A percentile compares a stretch with the other conserved stretches of the same genome.
Conservation (phyloP, 306 rosid species). For the Lotus japonicus region DNA sequence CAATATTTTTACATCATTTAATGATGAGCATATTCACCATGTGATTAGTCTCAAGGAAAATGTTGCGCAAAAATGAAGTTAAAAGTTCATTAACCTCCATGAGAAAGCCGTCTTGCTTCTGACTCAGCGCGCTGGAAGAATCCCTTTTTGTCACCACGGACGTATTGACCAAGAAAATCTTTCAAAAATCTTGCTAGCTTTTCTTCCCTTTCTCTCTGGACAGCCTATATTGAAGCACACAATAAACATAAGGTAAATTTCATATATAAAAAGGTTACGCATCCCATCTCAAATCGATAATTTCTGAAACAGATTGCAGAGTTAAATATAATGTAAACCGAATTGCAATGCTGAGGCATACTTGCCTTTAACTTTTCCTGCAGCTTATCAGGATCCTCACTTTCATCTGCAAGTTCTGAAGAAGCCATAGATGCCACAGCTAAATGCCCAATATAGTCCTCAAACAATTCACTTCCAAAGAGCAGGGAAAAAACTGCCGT, state of each 20-base stretch:
- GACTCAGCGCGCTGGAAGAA: conserved; percentile 66
- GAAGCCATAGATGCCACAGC: conserved; percentile 94
- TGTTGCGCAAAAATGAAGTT: background rate
- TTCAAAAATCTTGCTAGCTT: conserved; percentile 58
- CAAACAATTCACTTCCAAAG: conserved; percentile 91
- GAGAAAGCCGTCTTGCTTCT: conserved; percentile 79
- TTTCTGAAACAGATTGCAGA: background rate
- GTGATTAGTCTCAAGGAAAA: background rate
- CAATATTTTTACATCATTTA: background rate
- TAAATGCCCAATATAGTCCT: conserved; percentile 83
- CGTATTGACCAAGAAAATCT: conserved; percentile 60
- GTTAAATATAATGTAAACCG: background rate
- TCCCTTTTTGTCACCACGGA: conserved; percentile 64
- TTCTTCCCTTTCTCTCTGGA: conserved; percentile 91
- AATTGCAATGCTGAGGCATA: conserved; percentile 5
- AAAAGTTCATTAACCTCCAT: conserved; percentile 47
- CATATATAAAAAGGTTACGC: background rate
- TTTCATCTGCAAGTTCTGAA: conserved; percentile 54
- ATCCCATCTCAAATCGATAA: too few species aligned
- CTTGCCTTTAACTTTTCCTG: conserved; percentile 86
- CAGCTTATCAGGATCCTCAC: conserved; percentile 33
- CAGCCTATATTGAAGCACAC: conserved; percentile 41
- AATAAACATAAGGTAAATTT: background rate
- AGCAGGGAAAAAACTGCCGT: conserved; percentile 79
- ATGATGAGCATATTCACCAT: background rate